Percentiles rank a stretch among this genome's conserved stretches.
These are phyloP conservation scores for Lactifluus piperatus DNA, from an alignment of 768 basidiomycete species.

Conservation along the genomic window DNA sequence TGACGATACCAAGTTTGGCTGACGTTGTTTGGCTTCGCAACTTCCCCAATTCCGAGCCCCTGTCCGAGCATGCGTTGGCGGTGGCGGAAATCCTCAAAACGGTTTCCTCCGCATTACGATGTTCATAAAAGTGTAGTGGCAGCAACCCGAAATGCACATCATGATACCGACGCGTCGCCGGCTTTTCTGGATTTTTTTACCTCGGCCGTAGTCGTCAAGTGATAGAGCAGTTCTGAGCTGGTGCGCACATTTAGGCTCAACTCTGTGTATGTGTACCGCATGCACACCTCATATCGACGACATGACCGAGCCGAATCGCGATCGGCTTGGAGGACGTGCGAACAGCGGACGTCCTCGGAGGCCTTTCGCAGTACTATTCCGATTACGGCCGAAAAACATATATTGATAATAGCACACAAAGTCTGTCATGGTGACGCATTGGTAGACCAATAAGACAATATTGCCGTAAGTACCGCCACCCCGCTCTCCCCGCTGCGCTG, in stretches of 20 bases:
- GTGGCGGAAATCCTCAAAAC: not conserved
- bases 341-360: not conserved
- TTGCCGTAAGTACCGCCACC: too few species aligned
- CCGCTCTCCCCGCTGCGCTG: not conserved
- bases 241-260: not conserved
- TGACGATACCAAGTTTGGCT: not conserved
- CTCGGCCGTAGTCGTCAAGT: not conserved
- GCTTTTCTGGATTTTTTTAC: not conserved
- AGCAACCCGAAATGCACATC: not conserved
- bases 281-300: not conserved
- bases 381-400: not conserved
- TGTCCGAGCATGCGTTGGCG: not conserved
- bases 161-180: not conserved
- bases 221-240: not conserved
- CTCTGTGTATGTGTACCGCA: not conserved
- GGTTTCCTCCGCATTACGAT: not conserved
- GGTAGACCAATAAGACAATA: not conserved
- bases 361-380: not conserved
- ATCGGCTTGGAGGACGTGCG: not conserved
- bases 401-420: not conserved
- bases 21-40: not conserved
- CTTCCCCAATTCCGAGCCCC: not conserved
- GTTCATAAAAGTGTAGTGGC: not conserved
- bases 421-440: not conserved
- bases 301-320: not conserved